Base-by-base conservation (phyloP, 768 basidiomycete genomes). In the Saitozyma podzolica region DNA sequence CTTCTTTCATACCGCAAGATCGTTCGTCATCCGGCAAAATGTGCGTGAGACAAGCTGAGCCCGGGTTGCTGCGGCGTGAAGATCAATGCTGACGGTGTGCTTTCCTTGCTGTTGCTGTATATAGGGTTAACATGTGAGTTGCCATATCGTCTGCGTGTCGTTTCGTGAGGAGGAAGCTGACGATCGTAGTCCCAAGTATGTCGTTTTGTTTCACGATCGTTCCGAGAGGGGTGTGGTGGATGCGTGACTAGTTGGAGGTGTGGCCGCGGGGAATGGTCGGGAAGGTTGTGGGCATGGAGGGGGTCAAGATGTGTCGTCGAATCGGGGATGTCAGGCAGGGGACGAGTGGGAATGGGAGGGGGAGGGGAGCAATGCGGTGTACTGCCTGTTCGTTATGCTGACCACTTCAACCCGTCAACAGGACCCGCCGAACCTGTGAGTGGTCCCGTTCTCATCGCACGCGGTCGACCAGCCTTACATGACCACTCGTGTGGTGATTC, bases 341-440 rank as follows among this genome's bases (percentile, higher is more conserved):
- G n/a, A n/a, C n/a, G n/a, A n/a, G n/a, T n/a, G n/a, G n/a, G 45
- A 47, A 6, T 47, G 2, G 45, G 45, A 47, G 11, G 45, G 13
- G 3, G 45, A 47, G 45, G 13, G 3, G 45, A 47, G 2, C 11
- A 13, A 13, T 47, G 2, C 6, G 13, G 13, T 47, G 11, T 47
- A 29, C 29, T 29, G 2, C 5, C 29, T 29, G 29, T 29, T 29
- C 29, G 29, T 29, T 29, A 43, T 62, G 54, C 49, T 63, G 29
- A 54, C 56, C 29, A 29, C 29, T 29, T 29, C 29, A 29, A 14
- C 19, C 50, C 57, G 64, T 50, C 19, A 47, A 20, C 69, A 88
- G 92, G 84, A 96, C 93, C 77, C 91, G 94, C 83, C 86, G 92
- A 83, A 97, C 94, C 75, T 96, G 92, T 93, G 82, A 88, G 92